Base-by-base conservation (phyloP, 805 yeast genomes). In the Cyberlindnera xishuangbannaensis region DNA sequence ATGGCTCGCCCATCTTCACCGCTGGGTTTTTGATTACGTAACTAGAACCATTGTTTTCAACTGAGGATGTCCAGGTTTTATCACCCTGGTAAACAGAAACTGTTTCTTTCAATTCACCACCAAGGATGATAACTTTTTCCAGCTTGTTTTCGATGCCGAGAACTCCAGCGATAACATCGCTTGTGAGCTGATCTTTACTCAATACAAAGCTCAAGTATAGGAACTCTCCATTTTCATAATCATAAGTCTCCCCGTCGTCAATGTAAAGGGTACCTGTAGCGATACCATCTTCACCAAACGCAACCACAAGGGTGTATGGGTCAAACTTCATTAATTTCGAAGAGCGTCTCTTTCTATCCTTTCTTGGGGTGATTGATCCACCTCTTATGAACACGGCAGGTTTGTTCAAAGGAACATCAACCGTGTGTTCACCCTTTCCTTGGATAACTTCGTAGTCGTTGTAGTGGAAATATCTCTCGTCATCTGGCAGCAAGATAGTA, bases 201-300 rank as follows among this genome's bases (percentile, higher is more conserved):
- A 66, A 62, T 3, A 43, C 43, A 21, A 83, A 65, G 2, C 61
- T 47, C 2, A 74, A 50, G 27, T 61, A 54, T 3, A 75, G 34
- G 47, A 41, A 78, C 18, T 73, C 77, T 6, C 80, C 82, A 2
- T 59, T 44, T 20, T 54, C 37, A 51, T 76, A 76, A 27, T 64
- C 71, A 45, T 70, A 83, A 0, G 88, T 67, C 45, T 78, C 83
- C 12, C 95, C 95, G 56, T 88, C 97, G 55, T 88, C 97, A 23
- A 82, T 57, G 54, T 87, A 88, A 20, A 88, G 53, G 13, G 60
- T 55, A 2, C 83, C 83, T 0, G 56, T 55, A 0, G 88, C 86
- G 6, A 47, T 43, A 1, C 77, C 78, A 2, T 59, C 46, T 3
- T 50, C 44, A 36, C 65, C 65, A 9, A 78, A 65, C 0, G 83